phyloP scores from a whole-genome alignment of 257 asterid species.

The Fraxinus cuspidata region DNA sequence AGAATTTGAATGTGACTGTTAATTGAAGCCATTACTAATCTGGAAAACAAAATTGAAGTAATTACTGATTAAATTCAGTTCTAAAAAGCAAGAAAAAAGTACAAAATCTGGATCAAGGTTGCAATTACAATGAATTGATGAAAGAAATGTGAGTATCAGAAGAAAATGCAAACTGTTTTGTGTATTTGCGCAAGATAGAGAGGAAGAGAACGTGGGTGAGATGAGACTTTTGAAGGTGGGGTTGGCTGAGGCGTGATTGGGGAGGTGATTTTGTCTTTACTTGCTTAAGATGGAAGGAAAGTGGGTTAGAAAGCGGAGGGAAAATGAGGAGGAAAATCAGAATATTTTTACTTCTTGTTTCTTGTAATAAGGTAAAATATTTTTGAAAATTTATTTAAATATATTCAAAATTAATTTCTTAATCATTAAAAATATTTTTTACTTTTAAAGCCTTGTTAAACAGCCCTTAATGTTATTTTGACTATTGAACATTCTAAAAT shows the following conservation, averaged over 20 bases:
- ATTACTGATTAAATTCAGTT: neutral
- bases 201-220: constrained; percentile 22
- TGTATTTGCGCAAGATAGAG: neutral
- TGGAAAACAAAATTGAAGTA: neutral
- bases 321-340: too few relatives aligned
- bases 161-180: constrained; percentile 4
- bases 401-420: too few relatives aligned
- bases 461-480: too few relatives aligned
- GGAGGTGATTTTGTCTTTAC: neutral
- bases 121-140: neutral
- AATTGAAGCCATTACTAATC: constrained; percentile 29
- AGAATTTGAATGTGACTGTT: neutral
- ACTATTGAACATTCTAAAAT: too few relatives aligned
- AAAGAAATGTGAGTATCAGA: neutral
- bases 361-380: too few relatives aligned
- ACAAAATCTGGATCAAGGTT: neutral
- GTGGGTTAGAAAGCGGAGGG: neutral
- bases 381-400: too few relatives aligned
- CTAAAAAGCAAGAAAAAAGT: constrained; percentile 14
- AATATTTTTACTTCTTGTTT: too few relatives aligned
- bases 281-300: constrained; percentile 28
- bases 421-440: too few relatives aligned
- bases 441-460: too few relatives aligned
- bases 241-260: neutral
- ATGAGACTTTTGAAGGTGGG: neutral